A percentile compares a stretch with the other conserved stretches of the same genome.
Conservation (phyloP, 2,329 filamentous ascomycete genomes). For the Teratosphaeriaceae sp. region DNA sequence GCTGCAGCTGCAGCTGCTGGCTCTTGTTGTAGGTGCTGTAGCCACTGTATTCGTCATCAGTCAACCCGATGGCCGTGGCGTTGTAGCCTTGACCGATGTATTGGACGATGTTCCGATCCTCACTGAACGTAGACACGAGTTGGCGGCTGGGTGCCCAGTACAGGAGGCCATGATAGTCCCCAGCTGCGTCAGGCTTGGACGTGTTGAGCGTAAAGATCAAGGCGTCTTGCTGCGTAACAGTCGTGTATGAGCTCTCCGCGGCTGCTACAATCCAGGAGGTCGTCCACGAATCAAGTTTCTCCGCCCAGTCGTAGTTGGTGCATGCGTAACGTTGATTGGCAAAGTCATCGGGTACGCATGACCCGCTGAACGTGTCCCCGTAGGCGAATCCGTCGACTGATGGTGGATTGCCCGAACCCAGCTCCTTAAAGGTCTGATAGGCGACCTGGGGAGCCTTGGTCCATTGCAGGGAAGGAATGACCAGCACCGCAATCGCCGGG, state of each 20-base stretch:
- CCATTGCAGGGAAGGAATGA: constrained; percentile 23
- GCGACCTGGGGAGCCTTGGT: constrained; percentile 8
- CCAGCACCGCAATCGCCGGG: constrained; percentile 24
- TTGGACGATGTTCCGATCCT: constrained; percentile 5
- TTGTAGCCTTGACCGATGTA: constrained; percentile 2
- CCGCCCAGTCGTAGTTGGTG: constrained; percentile 3
- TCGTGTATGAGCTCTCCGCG: background rate
- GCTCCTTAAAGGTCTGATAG: background rate
- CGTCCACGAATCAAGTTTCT: constrained; percentile 8
- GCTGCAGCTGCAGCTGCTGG: constrained; percentile 10
- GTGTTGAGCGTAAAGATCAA: constrained; percentile 6
- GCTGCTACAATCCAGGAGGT: constrained; percentile 1
- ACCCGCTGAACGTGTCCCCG: background rate
- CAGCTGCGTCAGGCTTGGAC: background rate
- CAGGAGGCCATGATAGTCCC: background rate
- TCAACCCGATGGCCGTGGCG: background rate
- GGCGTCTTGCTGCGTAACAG: background rate
- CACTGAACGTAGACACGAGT: constrained; percentile 12
- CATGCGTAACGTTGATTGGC: constrained; percentile 5
- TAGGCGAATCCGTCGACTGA: background rate
- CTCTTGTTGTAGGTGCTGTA: constrained; percentile 12
- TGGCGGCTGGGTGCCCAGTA: constrained; percentile 17
- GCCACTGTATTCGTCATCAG: background rate
- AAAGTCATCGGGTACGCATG: background rate
- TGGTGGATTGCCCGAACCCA: background rate